phyloP scores from a whole-genome alignment of 352 stramenopile species.

The Pythium apleroticum region DNA sequence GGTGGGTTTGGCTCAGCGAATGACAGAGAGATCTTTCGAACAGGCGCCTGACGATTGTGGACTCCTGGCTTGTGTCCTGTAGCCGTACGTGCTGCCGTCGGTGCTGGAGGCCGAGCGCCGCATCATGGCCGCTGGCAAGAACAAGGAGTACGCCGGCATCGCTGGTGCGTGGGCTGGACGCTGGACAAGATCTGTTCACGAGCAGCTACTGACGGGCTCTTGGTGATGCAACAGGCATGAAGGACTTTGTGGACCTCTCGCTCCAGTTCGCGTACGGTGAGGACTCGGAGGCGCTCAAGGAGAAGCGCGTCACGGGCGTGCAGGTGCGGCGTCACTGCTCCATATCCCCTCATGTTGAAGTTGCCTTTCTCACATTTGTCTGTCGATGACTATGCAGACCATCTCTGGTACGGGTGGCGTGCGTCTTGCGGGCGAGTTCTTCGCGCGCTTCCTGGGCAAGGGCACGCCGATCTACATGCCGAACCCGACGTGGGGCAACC shows the following conservation, averaged over 20 bases:
- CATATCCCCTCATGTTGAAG: constrained; percentile 4
- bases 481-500: constrained; percentile 99
- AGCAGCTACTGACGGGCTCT: neutral
- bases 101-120: constrained; percentile 96
- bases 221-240: constrained; percentile 60
- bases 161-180: constrained; percentile 32
- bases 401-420: constrained; percentile 98
- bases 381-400: constrained; percentile 66
- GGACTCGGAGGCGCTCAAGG: constrained; percentile 88
- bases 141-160: constrained; percentile 99
- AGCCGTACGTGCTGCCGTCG: constrained; percentile 96
- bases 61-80: constrained; percentile 22
- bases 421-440: constrained; percentile 95
- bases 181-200: neutral
- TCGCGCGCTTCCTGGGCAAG: constrained; percentile 89
- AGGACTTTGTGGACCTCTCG: constrained; percentile 95
- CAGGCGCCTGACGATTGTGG: neutral
- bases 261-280: constrained; percentile 97
- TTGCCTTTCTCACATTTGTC: constrained; percentile 11
- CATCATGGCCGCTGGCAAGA: constrained; percentile 90
- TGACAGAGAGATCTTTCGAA: neutral
- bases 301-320: constrained; percentile 92
- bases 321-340: constrained; percentile 43
- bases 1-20: constrained; percentile 18
- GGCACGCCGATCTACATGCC: constrained; percentile 95